Percentiles rank a stretch among this genome's conserved stretches.
These are phyloP conservation scores for Teratosphaeria viscida DNA, from an alignment of 2,329 filamentous ascomycete species.

Conservation along the genomic window DNA sequence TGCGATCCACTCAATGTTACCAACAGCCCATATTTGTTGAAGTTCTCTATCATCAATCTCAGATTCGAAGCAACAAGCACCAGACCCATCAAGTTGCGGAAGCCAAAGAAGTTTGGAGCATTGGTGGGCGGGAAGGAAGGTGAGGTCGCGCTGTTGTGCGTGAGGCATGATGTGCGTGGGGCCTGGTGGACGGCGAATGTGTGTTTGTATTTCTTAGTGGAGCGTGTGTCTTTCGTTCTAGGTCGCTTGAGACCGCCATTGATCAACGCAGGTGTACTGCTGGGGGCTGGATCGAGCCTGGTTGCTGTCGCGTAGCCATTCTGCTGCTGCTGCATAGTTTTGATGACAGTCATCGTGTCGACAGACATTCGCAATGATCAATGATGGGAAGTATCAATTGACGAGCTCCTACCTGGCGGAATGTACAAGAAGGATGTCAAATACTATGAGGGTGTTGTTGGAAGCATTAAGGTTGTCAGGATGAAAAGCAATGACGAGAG, in stretches of 20 bases:
- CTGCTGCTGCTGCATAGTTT: neutral
- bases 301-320: neutral
- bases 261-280: neutral
- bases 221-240: neutral
- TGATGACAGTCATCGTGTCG: neutral
- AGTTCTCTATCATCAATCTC: conserved; percentile 90
- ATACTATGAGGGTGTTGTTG: neutral
- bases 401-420: neutral
- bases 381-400: neutral
- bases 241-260: neutral
- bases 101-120: conserved; percentile 78
- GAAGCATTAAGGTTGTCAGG: neutral
- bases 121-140: conserved; percentile 21
- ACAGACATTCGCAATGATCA: neutral
- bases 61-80: conserved; percentile 88
- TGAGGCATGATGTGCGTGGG: conserved; percentile 66
- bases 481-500: neutral
- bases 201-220: conserved; percentile 70
- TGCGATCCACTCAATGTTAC: conserved; percentile 70
- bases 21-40: conserved; percentile 92
- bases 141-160: conserved; percentile 57
- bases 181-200: conserved; percentile 74
- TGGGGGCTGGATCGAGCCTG: neutral
- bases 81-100: conserved; percentile 92
- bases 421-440: neutral